Evolutionary conservation across 495 filamentous ascomycete genomes (phyloP).

Genomic region (Darksidea phi): DNA sequence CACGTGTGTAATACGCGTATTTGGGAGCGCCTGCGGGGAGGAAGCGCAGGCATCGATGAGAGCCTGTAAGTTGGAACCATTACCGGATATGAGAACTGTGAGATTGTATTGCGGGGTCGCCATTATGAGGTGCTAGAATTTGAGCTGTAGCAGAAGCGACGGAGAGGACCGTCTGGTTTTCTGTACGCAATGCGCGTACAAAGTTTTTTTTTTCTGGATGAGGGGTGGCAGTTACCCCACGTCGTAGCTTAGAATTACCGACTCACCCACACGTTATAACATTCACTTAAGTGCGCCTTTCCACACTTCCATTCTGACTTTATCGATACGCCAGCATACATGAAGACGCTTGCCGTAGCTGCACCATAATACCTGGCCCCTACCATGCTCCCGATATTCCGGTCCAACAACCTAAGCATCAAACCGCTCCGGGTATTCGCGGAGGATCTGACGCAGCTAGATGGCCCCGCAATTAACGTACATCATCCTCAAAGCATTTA

Average conservation of each 20-base stretch:
- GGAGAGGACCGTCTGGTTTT: not conserved
- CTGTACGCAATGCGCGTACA: too few species aligned
- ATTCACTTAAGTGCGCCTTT: not conserved
- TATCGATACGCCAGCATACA: too few species aligned
- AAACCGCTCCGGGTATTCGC: too few species aligned
- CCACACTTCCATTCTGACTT: not conserved
- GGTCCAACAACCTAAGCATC: too few species aligned
- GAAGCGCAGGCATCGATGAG: conserved; percentile 71
- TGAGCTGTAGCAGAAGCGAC: not conserved
- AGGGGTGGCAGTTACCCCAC: not conserved
- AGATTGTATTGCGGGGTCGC: conserved; percentile 36
- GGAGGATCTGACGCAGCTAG: too few species aligned
- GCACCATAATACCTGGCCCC: too few species aligned
- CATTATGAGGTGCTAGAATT: conserved; percentile 9
- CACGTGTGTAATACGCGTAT: conserved; percentile 67
- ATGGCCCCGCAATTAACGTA: too few species aligned
- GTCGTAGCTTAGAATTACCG: not conserved
- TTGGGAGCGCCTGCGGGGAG: conserved; percentile 55
- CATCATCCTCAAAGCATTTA: too few species aligned
- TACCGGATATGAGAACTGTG: conserved; percentile 73
- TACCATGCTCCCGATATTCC: too few species aligned
- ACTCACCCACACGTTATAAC: not conserved
- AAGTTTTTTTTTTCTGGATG: not conserved
- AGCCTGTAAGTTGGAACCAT: conserved; percentile 86
- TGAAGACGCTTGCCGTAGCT: too few species aligned